Evolutionary conservation across 768 basidiomycete species (phyloP), one percentile per base, ranked within the genome.

Genomic region (Lactarius tabidus): DNA sequence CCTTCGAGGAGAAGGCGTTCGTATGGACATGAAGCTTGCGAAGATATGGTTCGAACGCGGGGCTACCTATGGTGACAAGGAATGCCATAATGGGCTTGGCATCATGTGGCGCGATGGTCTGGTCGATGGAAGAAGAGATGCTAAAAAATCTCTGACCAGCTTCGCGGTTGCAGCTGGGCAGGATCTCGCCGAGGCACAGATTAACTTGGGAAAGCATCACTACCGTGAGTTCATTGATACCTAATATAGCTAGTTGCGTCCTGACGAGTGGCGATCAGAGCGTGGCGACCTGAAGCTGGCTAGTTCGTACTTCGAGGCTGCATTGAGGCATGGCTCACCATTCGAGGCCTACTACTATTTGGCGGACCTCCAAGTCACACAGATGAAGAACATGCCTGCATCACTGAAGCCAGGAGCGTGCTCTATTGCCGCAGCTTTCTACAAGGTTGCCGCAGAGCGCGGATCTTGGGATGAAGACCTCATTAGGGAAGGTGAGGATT

Each of bases 1-100:
- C 70, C 75, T 99, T 36, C 81, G 97, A 41, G 96, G 97, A 0
- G 97, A 98, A 74, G 96, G 95, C 8, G 86, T 92, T 28, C 89
- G 88, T 70, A 80, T 81, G 65, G 91, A 98, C 74, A 82, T 84
- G 23, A 79, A 81, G 31, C 75, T 84, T 67, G 95, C 93, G 10
- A 93, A 87, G 78, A 84, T 95, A 79, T 99, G 97, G 97, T 95
- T 95, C 70, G 91, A 94, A 70, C 82, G 97, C 59, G 96, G 92
- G 1, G 85, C 82, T 15, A 83, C 84, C 51, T 83, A 87, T 71
- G 88, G 86, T 29, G 96, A 99, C 71, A 84, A 88, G 64, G 96
- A 98, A 75, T 90, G 88, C 68, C 86, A 89, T 64, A 98, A 97
- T 71, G 90, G 88, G 0, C 79, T 99, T 39, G 97, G 95, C 0